Base-by-base conservation (phyloP, 208 protist species). In the Angomonas ambiguus region DNA sequence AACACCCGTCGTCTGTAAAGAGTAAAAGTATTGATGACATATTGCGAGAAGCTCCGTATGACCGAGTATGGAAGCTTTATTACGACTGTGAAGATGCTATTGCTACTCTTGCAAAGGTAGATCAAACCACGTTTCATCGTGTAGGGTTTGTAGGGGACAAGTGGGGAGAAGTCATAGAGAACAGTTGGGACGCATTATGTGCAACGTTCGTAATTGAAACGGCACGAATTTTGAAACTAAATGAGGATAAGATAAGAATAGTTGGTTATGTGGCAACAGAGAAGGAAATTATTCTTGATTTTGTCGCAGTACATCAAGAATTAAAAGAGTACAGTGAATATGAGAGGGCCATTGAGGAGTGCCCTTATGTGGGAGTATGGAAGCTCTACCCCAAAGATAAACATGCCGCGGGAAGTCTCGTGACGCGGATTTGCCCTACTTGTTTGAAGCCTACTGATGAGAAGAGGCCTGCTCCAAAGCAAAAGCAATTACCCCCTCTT, bases 101-200 rank as follows among this genome's bases (percentile, higher is more conserved):
- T 45, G 38, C 38, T 45, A 45, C 38, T 8, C 8, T 32, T 18
- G 30, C 32, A 20, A 55, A 56, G 22, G 32, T 35, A 49, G 57
- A 63, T n/a, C 56, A 58, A 5, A 84, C 71, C 6, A 86, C 81
- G 4, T 85, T 86, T 59, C 85, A 91, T 35, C 85, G 85, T 38
- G 76, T 91, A 1, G 85, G 85, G 22, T 91, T 91, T 58, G 76
- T 87, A 1, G 85, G 85, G 22, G 62, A 70, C 30, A 76, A 86
- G 49, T 87, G 85, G 85, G 35, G 65, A 6, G 38, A 67, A 0
- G 61, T 85, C n/a, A 48, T 76, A 2, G 38, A 45, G 38, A 16
- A 45, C 11, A n/a, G 11, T 56, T 62, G 41, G 68, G 67, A 80
- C 10, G 57, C 51, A 51, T 79, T 91, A 58, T 73, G 41, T 41